Percentiles rank a stretch among this genome's conserved stretches.
phyloP scores from a whole-genome alignment of 2,329 filamentous ascomycete species.

The Neonectria sp. region DNA sequence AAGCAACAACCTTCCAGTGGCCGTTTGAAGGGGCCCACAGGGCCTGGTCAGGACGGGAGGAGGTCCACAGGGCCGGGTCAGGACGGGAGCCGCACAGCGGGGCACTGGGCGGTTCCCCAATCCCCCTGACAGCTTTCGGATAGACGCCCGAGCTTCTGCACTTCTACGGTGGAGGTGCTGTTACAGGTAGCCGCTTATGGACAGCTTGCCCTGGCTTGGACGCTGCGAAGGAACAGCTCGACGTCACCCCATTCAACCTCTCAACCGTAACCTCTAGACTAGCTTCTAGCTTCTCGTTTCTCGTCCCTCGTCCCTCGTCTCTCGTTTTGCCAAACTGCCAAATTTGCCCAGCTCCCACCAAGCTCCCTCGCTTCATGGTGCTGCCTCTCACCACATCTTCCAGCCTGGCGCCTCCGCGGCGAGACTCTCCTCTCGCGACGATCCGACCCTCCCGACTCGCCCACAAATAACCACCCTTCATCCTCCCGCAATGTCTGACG shows the following conservation, averaged over 20 bases:
- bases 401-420: constrained; percentile 20
- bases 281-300: constrained; percentile 1
- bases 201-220: constrained; percentile 28
- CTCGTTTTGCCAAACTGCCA: background rate
- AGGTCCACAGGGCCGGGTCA: too few species aligned
- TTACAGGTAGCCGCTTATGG: constrained; percentile 15
- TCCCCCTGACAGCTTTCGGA: constrained; percentile 3
- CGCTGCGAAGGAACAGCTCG: constrained; percentile 18
- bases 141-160: background rate
- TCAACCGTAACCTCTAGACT: constrained; percentile 7
- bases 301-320: background rate
- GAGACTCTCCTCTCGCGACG: constrained; percentile 8
- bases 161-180: background rate
- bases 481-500: constrained; percentile 26
- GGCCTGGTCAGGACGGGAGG: background rate
- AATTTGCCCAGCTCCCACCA: background rate
- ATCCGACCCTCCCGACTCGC: constrained; percentile 7
- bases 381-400: background rate
- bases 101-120: constrained; percentile 4
- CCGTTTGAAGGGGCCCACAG: constrained; percentile 14
- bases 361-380: constrained; percentile 20
- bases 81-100: constrained; percentile 12
- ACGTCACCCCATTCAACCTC: constrained; percentile 23
- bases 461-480: background rate
- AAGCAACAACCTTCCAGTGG: constrained; percentile 10